Evolutionary conservation across 2,329 filamentous ascomycete genomes (phyloP), one percentile per base, ranked within the genome.

Genomic region (Neurospora crassa): DNA sequence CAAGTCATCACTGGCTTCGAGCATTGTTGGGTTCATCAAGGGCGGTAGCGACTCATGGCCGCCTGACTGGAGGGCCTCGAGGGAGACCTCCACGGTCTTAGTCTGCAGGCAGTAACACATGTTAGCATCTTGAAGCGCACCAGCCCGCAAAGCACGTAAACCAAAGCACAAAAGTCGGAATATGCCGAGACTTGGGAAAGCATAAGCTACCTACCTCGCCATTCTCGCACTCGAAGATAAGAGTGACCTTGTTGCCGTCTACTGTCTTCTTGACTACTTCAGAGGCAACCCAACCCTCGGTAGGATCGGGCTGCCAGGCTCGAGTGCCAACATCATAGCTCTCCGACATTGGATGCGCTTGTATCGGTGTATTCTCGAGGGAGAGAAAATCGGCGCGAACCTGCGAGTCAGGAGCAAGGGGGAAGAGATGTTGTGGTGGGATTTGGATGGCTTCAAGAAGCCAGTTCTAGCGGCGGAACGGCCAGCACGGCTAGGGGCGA

Each of bases 1-100:
- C 78, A 99, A 84, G 82, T 99, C 96, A 83, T 99, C 96, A 84
- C 94, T 97, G 77, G 96, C 96, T 87, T 99, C 96, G 76, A 99
- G 91, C 89, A 98, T 96, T 69, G 95, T 89, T 76, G 96, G 96
- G 82, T 99, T 99, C 94, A 98, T 98, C 77, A 99, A 83, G 69
- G 96, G 96, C 68, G 96, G 96, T 74, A 99, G 86, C 71, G 89
- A 89, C 70, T 90, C 84, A 82, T 94, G 91, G 79, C 90, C 92
- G 80, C 91, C 90, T 78, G 90, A 89, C 81, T 92, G 88, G 75
- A 99, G 85, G 77, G 90, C 93, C 76, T 90, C 89, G 74, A 90
- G 82, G 18, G 92, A 91, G 75, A 96, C 91, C 81, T 93, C 89
- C 79, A 97, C 83, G 12, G 87, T 89, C 85, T 93, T 96, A 79